phyloP scores from a whole-genome alignment of 257 asterid species.

The Capsicum pubescens region DNA sequence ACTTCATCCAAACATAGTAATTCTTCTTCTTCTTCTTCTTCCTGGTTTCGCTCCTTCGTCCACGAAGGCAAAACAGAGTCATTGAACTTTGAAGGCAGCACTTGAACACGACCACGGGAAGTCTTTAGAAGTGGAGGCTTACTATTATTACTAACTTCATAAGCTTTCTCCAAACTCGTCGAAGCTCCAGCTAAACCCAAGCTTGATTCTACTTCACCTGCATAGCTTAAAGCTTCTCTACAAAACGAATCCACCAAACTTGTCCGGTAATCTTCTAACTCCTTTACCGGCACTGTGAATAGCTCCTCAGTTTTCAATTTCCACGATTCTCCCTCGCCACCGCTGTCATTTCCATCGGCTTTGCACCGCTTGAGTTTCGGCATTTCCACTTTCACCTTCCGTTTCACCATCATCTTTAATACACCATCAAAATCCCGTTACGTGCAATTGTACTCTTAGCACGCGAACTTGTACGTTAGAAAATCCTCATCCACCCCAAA shows the following conservation, averaged over 20 bases:
- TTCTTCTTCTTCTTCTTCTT: conserved; percentile 34
- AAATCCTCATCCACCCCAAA: conserved; percentile 20
- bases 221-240: conserved; percentile 36
- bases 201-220: conserved; percentile 39
- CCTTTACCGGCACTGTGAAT: conserved; percentile 54
- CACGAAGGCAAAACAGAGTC: conserved; percentile 71
- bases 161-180: conserved; percentile 34
- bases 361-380: conserved; percentile 76
- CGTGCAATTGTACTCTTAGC: conserved; percentile 28
- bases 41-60: conserved; percentile 61
- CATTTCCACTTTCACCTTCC: conserved; percentile 49
- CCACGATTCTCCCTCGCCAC: conserved; percentile 44
- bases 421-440: conserved; percentile 1
- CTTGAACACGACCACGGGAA: conserved; percentile 78
- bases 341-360: conserved; percentile 41
- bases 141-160: conserved; percentile 35
- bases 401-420: conserved; percentile 46
- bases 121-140: conserved; percentile 66
- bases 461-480: conserved; percentile 23
- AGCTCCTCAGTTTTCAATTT: conserved; percentile 36
- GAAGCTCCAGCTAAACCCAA: background rate
- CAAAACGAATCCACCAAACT: conserved; percentile 43
- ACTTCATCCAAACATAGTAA: conserved; percentile 35
- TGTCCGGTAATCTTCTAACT: conserved; percentile 49
- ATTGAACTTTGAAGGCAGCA: conserved; percentile 57